Percentiles rank a stretch among this genome's conserved stretches.
These are phyloP conservation scores for Ilex paraguariensis DNA, from an alignment of 305 asterid genomes.

Conservation along the genomic window DNA sequence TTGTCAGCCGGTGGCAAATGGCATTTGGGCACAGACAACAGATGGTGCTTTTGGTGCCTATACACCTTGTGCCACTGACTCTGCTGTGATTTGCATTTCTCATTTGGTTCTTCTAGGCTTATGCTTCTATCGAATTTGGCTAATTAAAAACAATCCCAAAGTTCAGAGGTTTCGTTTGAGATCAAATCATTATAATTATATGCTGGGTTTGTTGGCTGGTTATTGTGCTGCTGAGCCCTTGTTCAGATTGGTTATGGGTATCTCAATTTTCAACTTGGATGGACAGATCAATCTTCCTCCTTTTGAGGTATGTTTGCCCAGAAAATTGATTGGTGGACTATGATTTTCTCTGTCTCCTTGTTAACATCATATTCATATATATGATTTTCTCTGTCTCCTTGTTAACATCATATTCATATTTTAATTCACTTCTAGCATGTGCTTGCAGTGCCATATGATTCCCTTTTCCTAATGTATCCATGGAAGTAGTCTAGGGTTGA, in stretches of 20 bases:
- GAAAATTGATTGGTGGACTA: too few species aligned
- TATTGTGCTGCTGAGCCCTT: conserved; percentile 70
- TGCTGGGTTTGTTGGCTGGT: conserved; percentile 62
- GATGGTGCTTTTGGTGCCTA: conserved; percentile 76
- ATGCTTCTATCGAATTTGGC: conserved; percentile 55
- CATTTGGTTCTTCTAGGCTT: conserved; percentile 67
- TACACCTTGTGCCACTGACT: conserved; percentile 76
- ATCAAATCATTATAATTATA: conserved; percentile 56
- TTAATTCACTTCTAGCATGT: too few species aligned
- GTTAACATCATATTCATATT: too few species aligned
- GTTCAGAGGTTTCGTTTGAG: conserved; percentile 51
- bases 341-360: too few species aligned
- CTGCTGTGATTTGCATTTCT: conserved; percentile 56
- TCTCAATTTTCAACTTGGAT: conserved; percentile 70
- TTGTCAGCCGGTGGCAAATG: conserved; percentile 68
- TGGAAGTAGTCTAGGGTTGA: too few species aligned
- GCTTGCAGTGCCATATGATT: too few species aligned
- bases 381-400: too few species aligned
- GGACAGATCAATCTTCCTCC: conserved; percentile 64
- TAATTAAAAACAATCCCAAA: conserved; percentile 40
- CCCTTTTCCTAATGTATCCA: too few species aligned
- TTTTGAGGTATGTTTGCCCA: conserved; percentile 51
- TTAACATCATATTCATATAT: too few species aligned
- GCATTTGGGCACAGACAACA: conserved; percentile 71
- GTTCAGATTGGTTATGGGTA: conserved; percentile 60